Base-by-base conservation (phyloP, 129 eudicot genomes). In the Ambrosia artemisiifolia region DNA sequence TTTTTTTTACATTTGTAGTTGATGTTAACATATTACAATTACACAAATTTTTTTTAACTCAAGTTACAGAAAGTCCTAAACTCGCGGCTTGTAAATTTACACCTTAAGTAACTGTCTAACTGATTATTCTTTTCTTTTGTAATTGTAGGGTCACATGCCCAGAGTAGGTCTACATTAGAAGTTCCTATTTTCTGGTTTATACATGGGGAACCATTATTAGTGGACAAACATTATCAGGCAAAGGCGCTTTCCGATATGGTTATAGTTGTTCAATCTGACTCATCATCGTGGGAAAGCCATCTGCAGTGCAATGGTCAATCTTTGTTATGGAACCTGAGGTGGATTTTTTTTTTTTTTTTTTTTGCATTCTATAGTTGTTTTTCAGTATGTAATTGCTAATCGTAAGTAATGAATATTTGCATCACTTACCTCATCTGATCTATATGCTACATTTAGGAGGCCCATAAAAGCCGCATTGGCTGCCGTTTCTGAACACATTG, bases 161-260 rank as follows among this genome's bases (percentile, higher is more conserved):
- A 84, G 46, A 90, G 98, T 82, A 77, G 98, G 79, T 84, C 92
- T 32, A 82, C 92, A 2, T 80, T 94, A 72, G 98, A 94, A 81
- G 81, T 94, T 43, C 98, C 98, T 33, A 77, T 94, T 14, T 94
- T 94, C 49, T 94, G 98, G 98, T 94, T 90, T 83, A 90, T 94
- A 74, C 93, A 90, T 43, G 79, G 87, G 44, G 98, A 94, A 74
- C 86, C 96, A 9, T 65, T 94, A 67, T 78, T 94, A 49, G 91
- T 94, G 72, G 96, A 94, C 86, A 94, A 94, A 80, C 91, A 94
- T 84, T 90, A 90, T 77, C 96, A 89, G 79, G 98, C 98, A 17
- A 94, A 90, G 67, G 86, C 98, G 36, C 95, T 94, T 75, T 87
- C 98, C 18, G 96, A 90, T 79, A 94, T 94, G 98, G 87, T 94